Evolutionary conservation across 2,329 filamentous ascomycete species (phyloP).

Genomic region (Daldinia sp.): DNA sequence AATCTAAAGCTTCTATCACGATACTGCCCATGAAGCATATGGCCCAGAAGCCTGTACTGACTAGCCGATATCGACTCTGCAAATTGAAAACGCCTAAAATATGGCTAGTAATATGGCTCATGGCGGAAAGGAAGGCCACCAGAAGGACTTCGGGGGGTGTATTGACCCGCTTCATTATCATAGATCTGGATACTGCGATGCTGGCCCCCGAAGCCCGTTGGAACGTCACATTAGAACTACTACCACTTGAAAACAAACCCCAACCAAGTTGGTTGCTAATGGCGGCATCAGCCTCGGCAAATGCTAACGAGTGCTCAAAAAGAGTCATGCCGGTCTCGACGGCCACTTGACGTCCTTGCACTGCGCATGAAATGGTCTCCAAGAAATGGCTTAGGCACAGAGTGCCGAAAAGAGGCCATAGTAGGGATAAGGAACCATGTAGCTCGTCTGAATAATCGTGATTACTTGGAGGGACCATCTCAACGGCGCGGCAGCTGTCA

Average conservation of each 20-base stretch:
- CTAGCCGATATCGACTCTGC: conserved; percentile 79
- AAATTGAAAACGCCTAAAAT: conserved; percentile 80
- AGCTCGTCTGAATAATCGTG: conserved; percentile 62
- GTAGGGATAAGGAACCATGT: conserved; percentile 78
- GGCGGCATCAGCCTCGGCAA: conserved; percentile 92
- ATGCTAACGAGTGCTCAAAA: conserved; percentile 94
- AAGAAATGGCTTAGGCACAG: conserved; percentile 82
- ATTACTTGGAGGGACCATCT: conserved; percentile 70
- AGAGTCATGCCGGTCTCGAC: conserved; percentile 95
- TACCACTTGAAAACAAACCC: conserved; percentile 65
- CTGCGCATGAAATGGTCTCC: conserved; percentile 85
- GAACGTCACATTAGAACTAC: conserved; percentile 53
- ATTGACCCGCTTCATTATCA: conserved; percentile 82
- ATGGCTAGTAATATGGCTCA: conserved; percentile 89
- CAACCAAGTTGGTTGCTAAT: conserved; percentile 82
- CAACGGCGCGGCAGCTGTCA: conserved; percentile 76
- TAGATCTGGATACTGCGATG: conserved; percentile 65
- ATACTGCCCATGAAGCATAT: conserved; percentile 89
- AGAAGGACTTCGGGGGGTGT: conserved; percentile 88
- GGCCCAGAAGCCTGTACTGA: conserved; percentile 91
- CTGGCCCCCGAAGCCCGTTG: conserved; percentile 51
- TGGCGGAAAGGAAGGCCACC: conserved; percentile 85
- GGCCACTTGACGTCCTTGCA: conserved; percentile 81
- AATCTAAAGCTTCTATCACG: conserved; percentile 74
- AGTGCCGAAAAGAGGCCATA: conserved; percentile 79